Base-by-base conservation (phyloP, 2,329 filamentous ascomycete species). In the Aureobasidium leucospermi region DNA sequence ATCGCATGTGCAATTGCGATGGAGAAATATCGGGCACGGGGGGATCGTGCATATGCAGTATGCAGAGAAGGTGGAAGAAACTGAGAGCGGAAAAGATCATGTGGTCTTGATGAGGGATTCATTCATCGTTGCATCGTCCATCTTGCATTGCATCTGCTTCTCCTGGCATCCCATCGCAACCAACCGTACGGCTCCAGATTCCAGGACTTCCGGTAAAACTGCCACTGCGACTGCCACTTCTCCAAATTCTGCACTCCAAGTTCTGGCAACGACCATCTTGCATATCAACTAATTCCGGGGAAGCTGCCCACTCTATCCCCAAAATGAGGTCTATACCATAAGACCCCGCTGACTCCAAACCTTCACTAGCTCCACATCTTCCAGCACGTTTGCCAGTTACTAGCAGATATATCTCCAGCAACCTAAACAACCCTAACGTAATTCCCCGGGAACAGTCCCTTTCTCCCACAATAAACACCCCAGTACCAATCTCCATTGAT, bases 401-500 rank as follows among this genome's bases (percentile, higher is more conserved):
- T 19, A 19, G 19, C 19, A 19, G 19, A 19, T 19, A 19, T 19
- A 19, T 19, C 19, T 19, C 19, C 43, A 9, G 42, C 11, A 46
- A 8, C 8, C 31, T 23, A 60, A 23, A 63, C 75, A 31, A 85
- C 68, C 64, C 76, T 77, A 29, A 91, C 88, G 78, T 93, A 93
- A 7, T 84, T 82, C 6, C 86, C 85, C 4, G 92, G 92, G 69
- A 96, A 95, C 64, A 96, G 67, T 0, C 90, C 92, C 66, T 84
- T 85, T 28, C 75, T 77, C 0, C 90, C 91, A 75, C 90, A 91
- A 77, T 96, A 96, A 31, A 85, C 85, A 0, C 93, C 93, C 75
- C 87, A 88, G 68, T 82, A 91, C 92, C 92, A 97, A 71, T 96
- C 91, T 16, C 87, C 89, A 70, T 96, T 96, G 49, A 95, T 84